These are phyloP conservation scores for Pseudonectria buxi DNA, from an alignment of 2,329 filamentous ascomycete genomes.

Conservation along the genomic window DNA sequence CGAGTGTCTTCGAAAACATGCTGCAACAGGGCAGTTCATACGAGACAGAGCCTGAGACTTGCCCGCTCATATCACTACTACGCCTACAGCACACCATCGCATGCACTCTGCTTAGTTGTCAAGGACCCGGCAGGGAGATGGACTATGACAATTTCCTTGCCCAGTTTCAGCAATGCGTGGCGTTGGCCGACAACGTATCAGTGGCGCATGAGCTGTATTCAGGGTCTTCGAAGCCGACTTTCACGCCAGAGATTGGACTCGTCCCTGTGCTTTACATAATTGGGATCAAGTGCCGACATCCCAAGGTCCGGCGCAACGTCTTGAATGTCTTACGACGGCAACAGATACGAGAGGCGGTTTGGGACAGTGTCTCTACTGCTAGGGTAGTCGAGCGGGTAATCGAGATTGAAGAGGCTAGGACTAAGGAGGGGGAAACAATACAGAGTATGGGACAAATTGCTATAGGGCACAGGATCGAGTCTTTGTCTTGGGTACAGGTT, in stretches of 20 bases:
- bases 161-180: conserved; percentile 22
- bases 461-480: conserved; percentile 23
- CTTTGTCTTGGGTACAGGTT: conserved; percentile 19
- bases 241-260: conserved; percentile 29
- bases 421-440: conserved; percentile 6
- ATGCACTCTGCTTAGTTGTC: conserved; percentile 18
- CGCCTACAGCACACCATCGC: conserved; percentile 25
- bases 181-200: conserved; percentile 17
- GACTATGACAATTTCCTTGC: conserved; percentile 23
- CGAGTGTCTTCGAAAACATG: conserved; percentile 20
- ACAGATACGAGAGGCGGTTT: conserved; percentile 25
- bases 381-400: conserved; percentile 27
- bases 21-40: conserved; percentile 10
- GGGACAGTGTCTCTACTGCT: conserved; percentile 26
- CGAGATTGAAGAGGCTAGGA: conserved; percentile 31
- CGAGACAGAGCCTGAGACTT: conserved; percentile 5
- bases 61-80: conserved; percentile 20
- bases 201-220: conserved; percentile 17
- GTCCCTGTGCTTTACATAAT: conserved; percentile 29
- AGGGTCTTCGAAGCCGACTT: conserved; percentile 18
- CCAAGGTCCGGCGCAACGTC: conserved; percentile 24
- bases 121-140: conserved; percentile 22
- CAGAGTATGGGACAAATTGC: conserved; percentile 22
- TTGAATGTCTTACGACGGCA: conserved; percentile 20
- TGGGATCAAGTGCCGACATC: conserved; percentile 30